Evolutionary conservation across 805 yeast genomes (phyloP).

Genomic region (baker's yeast (Saccharomyces cerevisiae)): DNA sequence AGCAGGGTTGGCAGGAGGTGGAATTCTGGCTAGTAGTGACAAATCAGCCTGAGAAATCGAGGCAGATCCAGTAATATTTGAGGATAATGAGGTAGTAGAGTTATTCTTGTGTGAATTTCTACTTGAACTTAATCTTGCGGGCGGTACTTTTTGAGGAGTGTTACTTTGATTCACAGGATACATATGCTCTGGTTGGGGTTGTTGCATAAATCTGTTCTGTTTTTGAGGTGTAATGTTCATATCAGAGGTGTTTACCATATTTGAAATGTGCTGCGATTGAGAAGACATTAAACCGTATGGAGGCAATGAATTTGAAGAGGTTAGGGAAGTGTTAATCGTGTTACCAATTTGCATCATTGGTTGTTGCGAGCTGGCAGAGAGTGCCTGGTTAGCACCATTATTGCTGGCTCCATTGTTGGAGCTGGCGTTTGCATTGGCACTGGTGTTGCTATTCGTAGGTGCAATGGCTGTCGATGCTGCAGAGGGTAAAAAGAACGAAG

Average conservation of each 20-base stretch:
- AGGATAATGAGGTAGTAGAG: constrained; percentile 26
- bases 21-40: constrained; percentile 67
- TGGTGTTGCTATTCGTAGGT: constrained; percentile 5
- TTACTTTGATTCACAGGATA: constrained; percentile 6
- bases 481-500: constrained; percentile 18
- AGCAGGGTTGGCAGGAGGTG: constrained; percentile 94
- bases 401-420: constrained; percentile 8
- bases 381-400: constrained; percentile 16
- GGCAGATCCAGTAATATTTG: constrained; percentile 13
- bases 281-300: constrained; percentile 7
- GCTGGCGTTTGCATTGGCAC: constrained; percentile 7
- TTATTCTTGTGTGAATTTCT: constrained; percentile 18
- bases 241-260: not conserved
- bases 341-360: constrained; percentile 1
- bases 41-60: constrained; percentile 46
- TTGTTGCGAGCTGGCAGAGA: not conserved
- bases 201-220: not conserved
- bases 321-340: constrained; percentile 10
- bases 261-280: constrained; percentile 1
- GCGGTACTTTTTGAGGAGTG: constrained; percentile 16
- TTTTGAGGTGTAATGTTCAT: not conserved
- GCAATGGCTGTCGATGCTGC: constrained; percentile 1
- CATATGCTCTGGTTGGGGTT: constrained; percentile 5
- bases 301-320: constrained; percentile 11
- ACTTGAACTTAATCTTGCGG: constrained; percentile 11